Conservation (phyloP, 2,329 filamentous ascomycete genomes). For the Apiospora aurea region DNA sequence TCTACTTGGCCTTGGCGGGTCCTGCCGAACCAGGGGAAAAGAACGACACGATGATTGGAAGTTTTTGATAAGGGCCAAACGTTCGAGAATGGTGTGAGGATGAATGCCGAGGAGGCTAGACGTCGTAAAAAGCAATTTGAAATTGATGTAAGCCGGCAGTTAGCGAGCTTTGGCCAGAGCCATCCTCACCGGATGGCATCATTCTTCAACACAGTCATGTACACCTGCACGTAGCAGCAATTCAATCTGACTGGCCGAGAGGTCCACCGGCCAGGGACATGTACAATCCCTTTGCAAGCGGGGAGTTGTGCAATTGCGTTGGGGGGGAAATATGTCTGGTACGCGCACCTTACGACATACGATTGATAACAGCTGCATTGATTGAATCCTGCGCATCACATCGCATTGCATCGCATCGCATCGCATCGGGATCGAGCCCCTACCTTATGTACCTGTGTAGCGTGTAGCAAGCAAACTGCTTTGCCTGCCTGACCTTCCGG, state of each 20-base stretch:
- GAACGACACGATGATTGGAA: neutral
- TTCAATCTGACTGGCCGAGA: neutral
- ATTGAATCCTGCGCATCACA: neutral
- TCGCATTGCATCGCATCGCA: neutral
- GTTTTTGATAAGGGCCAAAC: neutral
- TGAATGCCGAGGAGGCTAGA: neutral
- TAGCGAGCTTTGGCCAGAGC: neutral
- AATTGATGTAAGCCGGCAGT: neutral
- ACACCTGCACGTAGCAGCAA: neutral
- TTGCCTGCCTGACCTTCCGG: neutral
- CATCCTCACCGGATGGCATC: neutral
- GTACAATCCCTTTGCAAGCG: neutral
- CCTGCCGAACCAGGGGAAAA: neutral
- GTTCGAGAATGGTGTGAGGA: conserved; percentile 15
- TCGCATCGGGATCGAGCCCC: neutral
- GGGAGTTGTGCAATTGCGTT: neutral
- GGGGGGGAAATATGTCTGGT: neutral
- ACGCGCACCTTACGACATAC: neutral
- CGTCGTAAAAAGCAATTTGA: neutral
- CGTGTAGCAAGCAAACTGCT: neutral
- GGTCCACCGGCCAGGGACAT: conserved; percentile 4
- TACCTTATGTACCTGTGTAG: neutral
- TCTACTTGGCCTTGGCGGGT: conserved; percentile 1
- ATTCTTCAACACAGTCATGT: neutral
- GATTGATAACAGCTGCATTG: neutral